A percentile compares a stretch with the other conserved stretches of the same genome.
Evolutionary conservation across 1,284 basidiomycete genomes (phyloP).

Genomic region (Apiotrichum gamsii): DNA sequence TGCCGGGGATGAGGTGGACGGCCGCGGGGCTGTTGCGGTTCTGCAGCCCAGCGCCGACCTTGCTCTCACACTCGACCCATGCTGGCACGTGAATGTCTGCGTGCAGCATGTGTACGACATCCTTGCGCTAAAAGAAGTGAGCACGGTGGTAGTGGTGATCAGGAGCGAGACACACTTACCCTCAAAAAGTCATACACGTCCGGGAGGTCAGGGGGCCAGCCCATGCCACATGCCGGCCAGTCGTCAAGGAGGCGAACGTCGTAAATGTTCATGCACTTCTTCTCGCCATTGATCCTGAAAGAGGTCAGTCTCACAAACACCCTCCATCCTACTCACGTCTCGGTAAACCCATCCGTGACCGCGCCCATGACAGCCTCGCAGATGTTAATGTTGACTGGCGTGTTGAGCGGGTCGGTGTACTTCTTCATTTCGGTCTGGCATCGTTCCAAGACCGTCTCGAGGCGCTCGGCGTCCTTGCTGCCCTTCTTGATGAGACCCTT

Average conservation of each 20-base stretch:
- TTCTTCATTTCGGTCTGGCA: constrained; percentile 59
- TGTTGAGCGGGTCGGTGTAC: constrained; percentile 39
- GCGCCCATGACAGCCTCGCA: constrained; percentile 64
- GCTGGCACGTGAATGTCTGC: constrained; percentile 68
- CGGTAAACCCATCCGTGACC: constrained; percentile 59
- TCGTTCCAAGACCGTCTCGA: constrained; percentile 57
- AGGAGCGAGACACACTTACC: constrained; percentile 50
- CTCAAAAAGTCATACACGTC: constrained; percentile 73
- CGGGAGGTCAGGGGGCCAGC: constrained; percentile 88
- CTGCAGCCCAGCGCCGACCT: constrained; percentile 62
- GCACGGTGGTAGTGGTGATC: not conserved
- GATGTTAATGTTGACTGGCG: constrained; percentile 57
- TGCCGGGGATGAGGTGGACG: constrained; percentile 67
- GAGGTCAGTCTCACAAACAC: not conserved
- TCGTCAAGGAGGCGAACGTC: constrained; percentile 83
- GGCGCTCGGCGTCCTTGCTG: constrained; percentile 61
- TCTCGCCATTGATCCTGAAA: constrained; percentile 61
- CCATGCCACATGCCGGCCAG: constrained; percentile 89
- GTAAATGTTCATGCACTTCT: constrained; percentile 89
- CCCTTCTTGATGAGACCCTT: constrained; percentile 69
- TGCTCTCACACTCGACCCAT: constrained; percentile 81
- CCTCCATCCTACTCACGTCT: constrained; percentile 53
- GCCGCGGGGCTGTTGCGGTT: constrained; percentile 63
- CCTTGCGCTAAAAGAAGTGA: constrained; percentile 63
- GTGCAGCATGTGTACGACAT: constrained; percentile 78